phyloP scores from a whole-genome alignment of 2,329 filamentous ascomycete species.

The Chaetomiaceae sp. region DNA sequence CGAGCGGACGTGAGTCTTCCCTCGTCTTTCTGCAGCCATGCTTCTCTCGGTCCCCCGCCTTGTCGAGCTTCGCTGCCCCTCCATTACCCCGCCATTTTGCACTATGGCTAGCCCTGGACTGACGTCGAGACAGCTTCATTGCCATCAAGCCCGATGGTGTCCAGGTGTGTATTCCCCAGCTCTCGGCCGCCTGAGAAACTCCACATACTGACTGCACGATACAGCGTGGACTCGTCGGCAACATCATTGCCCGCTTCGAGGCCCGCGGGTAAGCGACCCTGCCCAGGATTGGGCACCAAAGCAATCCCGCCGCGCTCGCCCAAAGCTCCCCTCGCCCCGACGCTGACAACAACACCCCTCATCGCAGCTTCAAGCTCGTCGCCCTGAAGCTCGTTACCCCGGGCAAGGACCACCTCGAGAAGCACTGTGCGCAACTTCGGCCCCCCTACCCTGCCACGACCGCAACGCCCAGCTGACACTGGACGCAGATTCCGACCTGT shows the following conservation, averaged over 20 bases:
- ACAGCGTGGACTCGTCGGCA: conserved; percentile 92
- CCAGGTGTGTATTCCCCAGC: conserved; percentile 60
- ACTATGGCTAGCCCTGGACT: conserved; percentile 9
- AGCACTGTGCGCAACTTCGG: conserved; percentile 61
- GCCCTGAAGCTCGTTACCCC: conserved; percentile 94
- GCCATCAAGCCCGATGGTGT: conserved; percentile 99
- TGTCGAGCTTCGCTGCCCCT: conserved; percentile 17
- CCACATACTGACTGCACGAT: neutral
- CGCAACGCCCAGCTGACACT: neutral
- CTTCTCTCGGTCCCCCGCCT: conserved; percentile 11
- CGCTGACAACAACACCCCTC: conserved; percentile 5
- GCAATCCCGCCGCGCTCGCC: neutral
- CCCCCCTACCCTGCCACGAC: conserved; percentile 7
- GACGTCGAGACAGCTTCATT: conserved; percentile 72
- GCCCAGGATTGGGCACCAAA: neutral
- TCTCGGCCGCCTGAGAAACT: neutral
- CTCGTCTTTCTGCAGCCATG: neutral
- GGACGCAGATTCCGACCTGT: conserved; percentile 69
- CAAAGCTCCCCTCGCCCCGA: no score
- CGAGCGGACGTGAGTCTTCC: conserved; percentile 75
- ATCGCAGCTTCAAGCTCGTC: conserved; percentile 83
- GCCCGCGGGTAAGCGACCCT: conserved; percentile 71
- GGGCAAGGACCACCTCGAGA: conserved; percentile 91
- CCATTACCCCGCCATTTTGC: conserved; percentile 20
- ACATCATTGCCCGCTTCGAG: conserved; percentile 98